These are phyloP conservation scores for Kwoniella europaea DNA, from an alignment of 768 basidiomycete genomes.

Conservation along the genomic window DNA sequence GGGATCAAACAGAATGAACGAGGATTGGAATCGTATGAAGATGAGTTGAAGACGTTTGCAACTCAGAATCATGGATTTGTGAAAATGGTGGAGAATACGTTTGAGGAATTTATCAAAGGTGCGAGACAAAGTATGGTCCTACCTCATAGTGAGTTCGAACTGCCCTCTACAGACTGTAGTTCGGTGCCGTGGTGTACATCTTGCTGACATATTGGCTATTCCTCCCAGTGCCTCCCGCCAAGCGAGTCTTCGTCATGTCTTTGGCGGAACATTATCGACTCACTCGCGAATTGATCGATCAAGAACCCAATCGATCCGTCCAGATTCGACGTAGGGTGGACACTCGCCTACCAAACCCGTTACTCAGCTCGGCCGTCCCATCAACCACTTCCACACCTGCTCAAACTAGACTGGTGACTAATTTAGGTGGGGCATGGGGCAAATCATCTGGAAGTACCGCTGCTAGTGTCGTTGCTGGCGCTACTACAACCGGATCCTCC, in stretches of 20 bases:
- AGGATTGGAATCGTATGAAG: slow-evolving; percentile 62
- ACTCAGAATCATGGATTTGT: slow-evolving; percentile 71
- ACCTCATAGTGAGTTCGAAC: slow-evolving; percentile 26
- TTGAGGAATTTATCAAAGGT: slow-evolving; percentile 68
- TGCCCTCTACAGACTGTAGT: no score
- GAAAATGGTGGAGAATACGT: slow-evolving; percentile 74
- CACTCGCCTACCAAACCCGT: slow-evolving; percentile 74
- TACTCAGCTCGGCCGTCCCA: slow-evolving; percentile 59
- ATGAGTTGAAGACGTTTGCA: slow-evolving; percentile 70
- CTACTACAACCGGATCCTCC: neutral
- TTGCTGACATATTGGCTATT: slow-evolving; percentile 60
- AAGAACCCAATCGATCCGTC: slow-evolving; percentile 81
- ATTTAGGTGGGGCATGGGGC: slow-evolving; percentile 19
- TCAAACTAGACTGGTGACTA: slow-evolving; percentile 21
- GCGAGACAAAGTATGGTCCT: slow-evolving; percentile 48
- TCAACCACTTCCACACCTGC: slow-evolving; percentile 59
- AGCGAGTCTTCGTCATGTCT: slow-evolving; percentile 76
- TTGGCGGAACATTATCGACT: slow-evolving; percentile 79
- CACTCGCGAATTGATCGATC: slow-evolving; percentile 84
- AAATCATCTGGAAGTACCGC: slow-evolving; percentile 15
- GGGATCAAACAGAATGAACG: slow-evolving; percentile 69
- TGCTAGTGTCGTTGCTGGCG: slow-evolving; percentile 15
- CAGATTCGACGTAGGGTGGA: slow-evolving; percentile 82
- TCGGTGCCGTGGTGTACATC: no score
- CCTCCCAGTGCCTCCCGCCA: slow-evolving; percentile 69